Conservation (phyloP, 1,139 yeast species). For the Saccharomyces pastorianus region DNA sequence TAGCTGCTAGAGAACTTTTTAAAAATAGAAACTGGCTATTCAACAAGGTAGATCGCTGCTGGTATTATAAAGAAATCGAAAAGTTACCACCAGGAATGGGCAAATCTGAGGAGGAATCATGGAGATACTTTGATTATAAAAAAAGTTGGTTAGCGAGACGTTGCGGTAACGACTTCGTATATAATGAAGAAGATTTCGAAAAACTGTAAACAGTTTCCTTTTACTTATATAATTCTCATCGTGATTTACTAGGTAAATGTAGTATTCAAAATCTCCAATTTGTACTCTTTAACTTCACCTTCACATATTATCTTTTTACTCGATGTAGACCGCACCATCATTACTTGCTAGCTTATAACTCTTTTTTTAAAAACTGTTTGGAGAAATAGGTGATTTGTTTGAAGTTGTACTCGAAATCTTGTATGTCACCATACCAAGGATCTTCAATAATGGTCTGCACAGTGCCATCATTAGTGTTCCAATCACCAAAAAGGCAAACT, state of each 20-base stretch:
- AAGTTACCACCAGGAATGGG: conserved; percentile 36
- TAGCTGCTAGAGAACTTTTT: conserved; percentile 77
- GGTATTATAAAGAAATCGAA: conserved; percentile 69
- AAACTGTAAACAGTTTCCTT: conserved; percentile 23
- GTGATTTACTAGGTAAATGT: not conserved
- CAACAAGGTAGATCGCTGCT: conserved; percentile 66
- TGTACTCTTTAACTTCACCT: not conserved
- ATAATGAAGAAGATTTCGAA: conserved; percentile 52
- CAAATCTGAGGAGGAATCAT: conserved; percentile 45
- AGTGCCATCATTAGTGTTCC: conserved; percentile 42
- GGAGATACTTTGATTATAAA: conserved; percentile 85
- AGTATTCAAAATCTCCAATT: not conserved
- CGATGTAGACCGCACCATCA: not conserved
- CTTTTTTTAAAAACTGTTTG: conserved; percentile 51
- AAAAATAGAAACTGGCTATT: conserved; percentile 77
- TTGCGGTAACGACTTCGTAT: conserved; percentile 29
- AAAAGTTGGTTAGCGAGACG: conserved; percentile 84
- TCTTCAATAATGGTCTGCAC: conserved; percentile 63
- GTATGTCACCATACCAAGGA: conserved; percentile 83
- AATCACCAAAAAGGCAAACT: conserved; percentile 68
- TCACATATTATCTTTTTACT: not conserved
- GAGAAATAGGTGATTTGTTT: conserved; percentile 68
- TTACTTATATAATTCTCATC: not conserved
- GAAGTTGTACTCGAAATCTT: conserved; percentile 76
- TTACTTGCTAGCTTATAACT: conserved; percentile 19